These are phyloP conservation scores for Talaromyces thailandensis DNA, from an alignment of 495 filamentous ascomycete genomes.

Conservation along the genomic window DNA sequence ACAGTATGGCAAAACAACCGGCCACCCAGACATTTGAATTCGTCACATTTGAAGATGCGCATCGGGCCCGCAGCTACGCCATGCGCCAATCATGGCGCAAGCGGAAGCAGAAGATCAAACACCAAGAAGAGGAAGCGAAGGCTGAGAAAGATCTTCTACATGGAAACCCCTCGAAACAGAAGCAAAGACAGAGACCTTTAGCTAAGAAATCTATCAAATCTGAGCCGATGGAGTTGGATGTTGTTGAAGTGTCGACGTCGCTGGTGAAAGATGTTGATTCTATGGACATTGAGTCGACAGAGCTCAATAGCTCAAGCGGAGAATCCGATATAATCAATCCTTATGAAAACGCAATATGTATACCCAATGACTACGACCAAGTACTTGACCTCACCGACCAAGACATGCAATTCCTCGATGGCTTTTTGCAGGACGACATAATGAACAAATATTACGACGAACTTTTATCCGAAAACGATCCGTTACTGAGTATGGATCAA, in stretches of 20 bases:
- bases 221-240: not conserved
- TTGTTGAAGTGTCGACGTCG: not conserved
- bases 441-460: not conserved
- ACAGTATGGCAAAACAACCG: not conserved
- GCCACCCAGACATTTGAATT: not conserved
- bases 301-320: not conserved
- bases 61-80: slow-evolving; percentile 17
- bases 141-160: not conserved
- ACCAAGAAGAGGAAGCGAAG: slow-evolving; percentile 11
- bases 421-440: not conserved
- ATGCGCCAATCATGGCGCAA: slow-evolving; percentile 18
- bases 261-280: not conserved
- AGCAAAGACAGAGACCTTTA: not conserved
- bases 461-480: not conserved
- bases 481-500: slow-evolving; percentile 10
- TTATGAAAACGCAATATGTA: not conserved
- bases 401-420: not conserved
- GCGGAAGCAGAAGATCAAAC: slow-evolving; percentile 12
- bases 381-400: not conserved
- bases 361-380: not conserved
- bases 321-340: not conserved
- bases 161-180: not conserved
- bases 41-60: not conserved
- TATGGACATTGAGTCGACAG: not conserved
- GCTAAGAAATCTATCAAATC: not conserved